Evolutionary conservation across 83 land plant species (phyloP).

Genomic region (Thuja plicata): DNA sequence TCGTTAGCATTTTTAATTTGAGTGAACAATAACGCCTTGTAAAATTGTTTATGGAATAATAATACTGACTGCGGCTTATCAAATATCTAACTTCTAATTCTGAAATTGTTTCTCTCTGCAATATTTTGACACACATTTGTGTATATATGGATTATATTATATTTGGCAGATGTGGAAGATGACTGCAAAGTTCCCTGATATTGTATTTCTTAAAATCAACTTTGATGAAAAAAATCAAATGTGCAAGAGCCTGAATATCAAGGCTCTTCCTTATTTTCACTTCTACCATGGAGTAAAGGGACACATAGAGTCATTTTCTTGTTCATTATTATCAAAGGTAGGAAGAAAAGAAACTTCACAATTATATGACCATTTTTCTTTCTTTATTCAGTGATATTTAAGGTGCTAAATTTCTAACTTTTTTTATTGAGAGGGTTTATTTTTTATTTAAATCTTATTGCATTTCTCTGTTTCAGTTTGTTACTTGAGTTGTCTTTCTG

Average conservation of each 20-base stretch:
- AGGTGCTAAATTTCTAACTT: background rate
- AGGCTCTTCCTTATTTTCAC: constrained; percentile 91
- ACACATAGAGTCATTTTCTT: constrained; percentile 79
- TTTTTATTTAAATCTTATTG: background rate
- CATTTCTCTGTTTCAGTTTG: background rate
- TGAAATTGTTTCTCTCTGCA: background rate
- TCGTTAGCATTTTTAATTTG: background rate
- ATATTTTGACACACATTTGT: background rate
- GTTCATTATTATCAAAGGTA: constrained; percentile 88
- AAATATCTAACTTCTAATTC: background rate
- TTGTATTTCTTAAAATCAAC: constrained; percentile 81
- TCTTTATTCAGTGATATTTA: background rate
- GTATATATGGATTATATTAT: background rate
- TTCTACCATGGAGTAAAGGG: constrained; percentile 93
- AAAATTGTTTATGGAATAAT: background rate
- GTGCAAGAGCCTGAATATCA: constrained; percentile 88
- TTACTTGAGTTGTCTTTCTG: background rate
- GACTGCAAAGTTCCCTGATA: constrained; percentile 73
- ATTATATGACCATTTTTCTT: background rate
- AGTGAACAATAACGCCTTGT: background rate
- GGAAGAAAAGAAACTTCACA: background rate
- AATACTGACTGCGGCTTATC: background rate
- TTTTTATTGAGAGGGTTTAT: background rate
- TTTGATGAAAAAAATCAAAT: constrained; percentile 96
- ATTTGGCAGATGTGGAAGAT: constrained; percentile 76